Evolutionary conservation across 495 filamentous ascomycete species (phyloP).

Genomic region (Letharia columbiana): DNA sequence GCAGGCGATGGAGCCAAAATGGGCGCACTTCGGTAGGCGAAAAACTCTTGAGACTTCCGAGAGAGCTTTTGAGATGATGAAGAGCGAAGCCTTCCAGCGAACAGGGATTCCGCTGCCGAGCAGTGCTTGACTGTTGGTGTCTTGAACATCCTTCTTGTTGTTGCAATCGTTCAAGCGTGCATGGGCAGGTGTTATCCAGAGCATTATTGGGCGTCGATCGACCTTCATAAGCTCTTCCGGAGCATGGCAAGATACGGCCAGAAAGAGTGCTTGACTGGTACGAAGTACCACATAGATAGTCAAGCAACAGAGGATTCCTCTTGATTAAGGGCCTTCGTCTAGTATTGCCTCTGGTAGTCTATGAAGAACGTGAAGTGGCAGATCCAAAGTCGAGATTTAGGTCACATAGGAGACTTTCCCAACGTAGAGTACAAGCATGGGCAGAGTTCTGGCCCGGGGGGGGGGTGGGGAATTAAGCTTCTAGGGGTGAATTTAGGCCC

Average conservation of each 20-base stretch:
- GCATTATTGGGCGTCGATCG: background rate
- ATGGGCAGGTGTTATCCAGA: background rate
- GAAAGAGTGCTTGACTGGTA: background rate
- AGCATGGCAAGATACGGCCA: background rate
- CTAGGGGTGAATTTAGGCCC: too few species aligned
- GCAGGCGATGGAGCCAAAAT: conserved; percentile 51
- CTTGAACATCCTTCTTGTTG: background rate
- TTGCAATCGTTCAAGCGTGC: background rate
- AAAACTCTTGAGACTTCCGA: conserved; percentile 41
- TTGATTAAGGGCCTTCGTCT: too few species aligned
- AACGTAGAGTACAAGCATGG: too few species aligned
- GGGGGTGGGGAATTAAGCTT: too few species aligned
- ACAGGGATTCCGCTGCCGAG: background rate
- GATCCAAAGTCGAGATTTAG: too few species aligned
- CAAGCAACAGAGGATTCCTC: too few species aligned
- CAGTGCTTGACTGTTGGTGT: background rate
- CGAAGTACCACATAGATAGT: background rate
- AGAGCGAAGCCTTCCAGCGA: conserved; percentile 38
- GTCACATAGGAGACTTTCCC: too few species aligned
- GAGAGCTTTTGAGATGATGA: conserved; percentile 47
- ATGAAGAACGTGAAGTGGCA: too few species aligned
- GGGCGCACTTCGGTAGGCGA: conserved; percentile 53
- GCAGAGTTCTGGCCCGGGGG: too few species aligned
- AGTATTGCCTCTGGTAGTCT: too few species aligned
- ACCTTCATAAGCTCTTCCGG: background rate